Evolutionary conservation across 352 stramenopile species (phyloP).

Genomic region (Globisporangium echinulatum): DNA sequence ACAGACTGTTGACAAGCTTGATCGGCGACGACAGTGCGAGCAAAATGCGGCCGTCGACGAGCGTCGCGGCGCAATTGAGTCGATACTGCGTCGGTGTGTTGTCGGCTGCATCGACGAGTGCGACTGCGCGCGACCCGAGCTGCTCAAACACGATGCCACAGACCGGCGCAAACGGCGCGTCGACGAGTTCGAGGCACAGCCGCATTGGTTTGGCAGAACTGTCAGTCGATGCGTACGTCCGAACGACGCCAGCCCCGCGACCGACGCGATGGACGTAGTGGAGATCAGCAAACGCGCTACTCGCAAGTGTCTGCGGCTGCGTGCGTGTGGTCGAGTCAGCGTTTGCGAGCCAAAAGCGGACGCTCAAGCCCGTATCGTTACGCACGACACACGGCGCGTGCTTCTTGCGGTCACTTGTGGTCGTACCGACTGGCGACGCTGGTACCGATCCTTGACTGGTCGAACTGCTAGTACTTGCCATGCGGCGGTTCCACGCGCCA

Average conservation of each 20-base stretch:
- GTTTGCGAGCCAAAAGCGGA: slow-evolving; percentile 71
- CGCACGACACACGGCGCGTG: slow-evolving; percentile 69
- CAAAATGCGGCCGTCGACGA: slow-evolving; percentile 76
- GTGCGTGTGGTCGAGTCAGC: slow-evolving; percentile 22
- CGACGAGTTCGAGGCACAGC: slow-evolving; percentile 54
- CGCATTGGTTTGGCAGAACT: slow-evolving; percentile 41
- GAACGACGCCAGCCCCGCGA: slow-evolving; percentile 56
- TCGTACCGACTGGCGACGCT: slow-evolving; percentile 3
- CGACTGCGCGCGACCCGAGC: slow-evolving; percentile 55
- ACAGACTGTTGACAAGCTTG: slow-evolving; percentile 62
- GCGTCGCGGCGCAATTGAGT: slow-evolving; percentile 55
- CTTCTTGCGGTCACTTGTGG: slow-evolving; percentile 24
- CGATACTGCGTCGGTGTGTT: slow-evolving; percentile 41
- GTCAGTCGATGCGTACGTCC: slow-evolving; percentile 60
- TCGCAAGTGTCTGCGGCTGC: slow-evolving; percentile 27
- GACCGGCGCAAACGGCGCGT: slow-evolving; percentile 61
- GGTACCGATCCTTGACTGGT: slow-evolving; percentile 6
- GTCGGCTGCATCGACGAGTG: slow-evolving; percentile 44
- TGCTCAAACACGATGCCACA: slow-evolving; percentile 81
- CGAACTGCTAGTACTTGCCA: background rate
- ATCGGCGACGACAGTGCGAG: slow-evolving; percentile 75
- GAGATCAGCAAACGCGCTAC: slow-evolving; percentile 44
- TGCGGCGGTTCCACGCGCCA: slow-evolving; percentile 59
- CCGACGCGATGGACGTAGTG: slow-evolving; percentile 59
- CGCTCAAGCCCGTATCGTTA: slow-evolving; percentile 65